phyloP scores from a whole-genome alignment of 139 green algal genomes.

The Coccomyxa sp. region DNA sequence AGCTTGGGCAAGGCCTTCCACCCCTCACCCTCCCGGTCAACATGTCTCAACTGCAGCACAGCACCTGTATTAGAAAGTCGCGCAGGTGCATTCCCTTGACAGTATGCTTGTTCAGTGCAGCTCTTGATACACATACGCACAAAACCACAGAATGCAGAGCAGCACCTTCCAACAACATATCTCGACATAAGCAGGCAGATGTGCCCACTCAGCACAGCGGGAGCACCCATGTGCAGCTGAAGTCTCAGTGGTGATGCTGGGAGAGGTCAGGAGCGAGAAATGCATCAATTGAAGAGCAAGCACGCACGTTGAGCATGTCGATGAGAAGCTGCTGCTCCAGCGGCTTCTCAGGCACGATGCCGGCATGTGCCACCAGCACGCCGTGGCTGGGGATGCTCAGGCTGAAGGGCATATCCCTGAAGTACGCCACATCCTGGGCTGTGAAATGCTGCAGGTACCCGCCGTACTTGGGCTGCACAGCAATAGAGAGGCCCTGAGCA shows the following conservation, averaged over 20 bases:
- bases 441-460: not conserved
- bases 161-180: not conserved
- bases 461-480: conserved; percentile 2
- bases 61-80: too few relatives aligned
- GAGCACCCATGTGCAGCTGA: not conserved
- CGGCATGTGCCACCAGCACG: not conserved
- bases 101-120: too few relatives aligned
- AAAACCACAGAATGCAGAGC: not conserved
- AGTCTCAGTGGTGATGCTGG: not conserved
- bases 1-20: not conserved
- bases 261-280: not conserved
- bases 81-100: too few relatives aligned
- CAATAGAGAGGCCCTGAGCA: too few relatives aligned
- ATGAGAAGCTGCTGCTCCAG: conserved; percentile 41
- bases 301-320: not conserved
- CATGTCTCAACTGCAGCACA: not conserved
- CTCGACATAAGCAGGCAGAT: not conserved
- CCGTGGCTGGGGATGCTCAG: not conserved
- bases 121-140: too few relatives aligned
- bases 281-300: not conserved
- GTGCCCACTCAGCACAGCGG: not conserved
- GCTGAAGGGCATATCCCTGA: conserved; percentile 2
- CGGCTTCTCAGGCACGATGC: conserved; percentile 7
- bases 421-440: not conserved
- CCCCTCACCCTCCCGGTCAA: not conserved